Base-by-base conservation (phyloP, 1,139 yeast genomes). In the Suhomyces panamericanus region DNA sequence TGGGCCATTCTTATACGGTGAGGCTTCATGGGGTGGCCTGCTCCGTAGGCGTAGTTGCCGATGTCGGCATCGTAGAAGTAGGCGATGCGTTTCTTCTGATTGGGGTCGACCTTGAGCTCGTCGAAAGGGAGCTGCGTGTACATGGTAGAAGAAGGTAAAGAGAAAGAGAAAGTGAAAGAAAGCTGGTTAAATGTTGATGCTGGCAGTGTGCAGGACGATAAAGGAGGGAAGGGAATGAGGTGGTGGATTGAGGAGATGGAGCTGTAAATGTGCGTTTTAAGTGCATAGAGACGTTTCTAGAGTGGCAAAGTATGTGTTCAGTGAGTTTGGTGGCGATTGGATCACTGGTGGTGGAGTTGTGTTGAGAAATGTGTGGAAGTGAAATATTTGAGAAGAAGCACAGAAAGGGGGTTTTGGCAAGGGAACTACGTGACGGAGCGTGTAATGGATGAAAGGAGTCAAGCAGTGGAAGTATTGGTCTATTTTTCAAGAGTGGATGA, bases 1-100 rank as follows among this genome's bases (percentile, higher is more conserved):
- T 93, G 98, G 12, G 98, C 95, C 98, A 91, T 91, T 80, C 98
- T 85, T 74, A 93, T 91, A 62, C 98, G 83, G 65, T 91, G 98
- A 22, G 98, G 98, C 62, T 93, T 93, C 98, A 91, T 91, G 44
- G 97, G 96, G 66, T 93, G 99, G 24, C 97, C 97, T 5, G 97
- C 93, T 48, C 98, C 98, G 64, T 93, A 93, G 41, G 96, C 96
- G 67, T 91, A 93, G 69, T 93, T 93, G 22, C 98, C 98, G 41
- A 93, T 96, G 64, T 93, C 98, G 33, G 95, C 75, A 51, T 73
- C 78, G 52, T 73, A 73, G 57, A 73, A 73, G 55, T 73, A 73
- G 2, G 78, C 77, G 49, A 73, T 75, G 35, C 78, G 56, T 48
- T 70, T 72, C 54, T 70, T 71, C 38, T 38, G 40, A 20, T 53